Evolutionary conservation across 2,329 filamentous ascomycete species (phyloP).

Genomic region (Fusarium newnesense): DNA sequence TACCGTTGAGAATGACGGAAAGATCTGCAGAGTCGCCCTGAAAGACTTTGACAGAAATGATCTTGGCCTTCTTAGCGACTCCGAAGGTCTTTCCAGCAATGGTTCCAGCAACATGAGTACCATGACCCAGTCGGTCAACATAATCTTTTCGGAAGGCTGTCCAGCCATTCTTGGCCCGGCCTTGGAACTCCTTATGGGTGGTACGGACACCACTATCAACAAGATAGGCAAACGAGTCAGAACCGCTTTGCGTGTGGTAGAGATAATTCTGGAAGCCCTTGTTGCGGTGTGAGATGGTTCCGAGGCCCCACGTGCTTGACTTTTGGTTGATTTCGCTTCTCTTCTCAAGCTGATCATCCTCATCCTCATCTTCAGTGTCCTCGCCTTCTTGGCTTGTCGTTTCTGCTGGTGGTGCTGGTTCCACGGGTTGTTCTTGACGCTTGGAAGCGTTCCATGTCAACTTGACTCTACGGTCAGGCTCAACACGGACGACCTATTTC

Average conservation of each 20-base stretch:
- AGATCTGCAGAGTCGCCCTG: slow-evolving; percentile 43
- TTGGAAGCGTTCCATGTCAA: slow-evolving; percentile 24
- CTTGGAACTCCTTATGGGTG: slow-evolving; percentile 64
- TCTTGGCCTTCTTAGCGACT: slow-evolving; percentile 56
- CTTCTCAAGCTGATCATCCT: slow-evolving; percentile 31
- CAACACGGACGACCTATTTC: slow-evolving; percentile 43
- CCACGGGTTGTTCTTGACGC: background rate
- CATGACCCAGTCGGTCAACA: slow-evolving; percentile 53
- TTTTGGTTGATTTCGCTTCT: slow-evolving; percentile 43
- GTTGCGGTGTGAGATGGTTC: slow-evolving; percentile 46
- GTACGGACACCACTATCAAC: slow-evolving; percentile 71
- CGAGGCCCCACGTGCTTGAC: slow-evolving; percentile 47
- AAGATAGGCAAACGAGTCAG: slow-evolving; percentile 67
- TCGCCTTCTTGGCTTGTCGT: background rate
- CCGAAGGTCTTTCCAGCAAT: slow-evolving; percentile 50
- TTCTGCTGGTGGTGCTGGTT: background rate
- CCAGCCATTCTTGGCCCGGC: slow-evolving; percentile 55
- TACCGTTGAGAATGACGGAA: slow-evolving; percentile 48
- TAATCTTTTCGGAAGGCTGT: slow-evolving; percentile 42
- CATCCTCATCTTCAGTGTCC: background rate
- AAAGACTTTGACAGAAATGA: slow-evolving; percentile 61
- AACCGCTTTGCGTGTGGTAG: slow-evolving; percentile 58
- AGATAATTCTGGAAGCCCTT: slow-evolving; percentile 52
- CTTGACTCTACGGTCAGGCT: slow-evolving; percentile 45
- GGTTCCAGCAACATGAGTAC: slow-evolving; percentile 54